Evolutionary conservation across 2,329 filamentous ascomycete genomes (phyloP).

Genomic region (Nothophaeocryptopus gaeumannii): DNA sequence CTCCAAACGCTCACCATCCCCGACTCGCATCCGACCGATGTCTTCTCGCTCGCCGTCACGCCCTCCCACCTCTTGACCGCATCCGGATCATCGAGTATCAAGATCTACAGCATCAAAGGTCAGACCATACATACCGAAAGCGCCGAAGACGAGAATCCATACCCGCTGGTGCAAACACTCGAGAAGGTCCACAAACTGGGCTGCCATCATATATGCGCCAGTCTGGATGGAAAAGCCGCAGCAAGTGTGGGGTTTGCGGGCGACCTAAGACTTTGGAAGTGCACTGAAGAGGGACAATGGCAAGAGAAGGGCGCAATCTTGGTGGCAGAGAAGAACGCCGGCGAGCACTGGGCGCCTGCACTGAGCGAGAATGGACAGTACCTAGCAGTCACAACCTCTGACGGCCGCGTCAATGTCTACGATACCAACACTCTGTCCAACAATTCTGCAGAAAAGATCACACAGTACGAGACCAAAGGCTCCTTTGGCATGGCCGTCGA

Average conservation of each 20-base stretch:
- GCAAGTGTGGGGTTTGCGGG: conserved; percentile 88
- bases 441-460: conserved; percentile 57
- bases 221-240: conserved; percentile 66
- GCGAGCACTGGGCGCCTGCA: conserved; percentile 82
- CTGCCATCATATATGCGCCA: conserved; percentile 81
- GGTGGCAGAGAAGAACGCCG: conserved; percentile 51
- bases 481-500: conserved; percentile 90
- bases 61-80: conserved; percentile 65
- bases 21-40: conserved; percentile 48
- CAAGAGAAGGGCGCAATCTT: conserved; percentile 44
- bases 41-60: conserved; percentile 39
- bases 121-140: conserved; percentile 31
- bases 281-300: conserved; percentile 49
- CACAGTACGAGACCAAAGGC: conserved; percentile 86
- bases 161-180: conserved; percentile 76
- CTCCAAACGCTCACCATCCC: conserved; percentile 88
- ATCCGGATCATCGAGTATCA: conserved; percentile 78
- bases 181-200: conserved; percentile 79
- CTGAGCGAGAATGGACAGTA: conserved; percentile 80
- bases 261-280: conserved; percentile 78
- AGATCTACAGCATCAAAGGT: conserved; percentile 68
- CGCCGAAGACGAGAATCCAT: conserved; percentile 53
- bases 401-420: conserved; percentile 89
- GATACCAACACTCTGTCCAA: conserved; percentile 49
- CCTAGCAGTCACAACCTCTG: conserved; percentile 81